A percentile compares a stretch with the other conserved stretches of the same genome.
Conservation (phyloP, 73 alveolate species). For the Blepharisma stoltei region DNA sequence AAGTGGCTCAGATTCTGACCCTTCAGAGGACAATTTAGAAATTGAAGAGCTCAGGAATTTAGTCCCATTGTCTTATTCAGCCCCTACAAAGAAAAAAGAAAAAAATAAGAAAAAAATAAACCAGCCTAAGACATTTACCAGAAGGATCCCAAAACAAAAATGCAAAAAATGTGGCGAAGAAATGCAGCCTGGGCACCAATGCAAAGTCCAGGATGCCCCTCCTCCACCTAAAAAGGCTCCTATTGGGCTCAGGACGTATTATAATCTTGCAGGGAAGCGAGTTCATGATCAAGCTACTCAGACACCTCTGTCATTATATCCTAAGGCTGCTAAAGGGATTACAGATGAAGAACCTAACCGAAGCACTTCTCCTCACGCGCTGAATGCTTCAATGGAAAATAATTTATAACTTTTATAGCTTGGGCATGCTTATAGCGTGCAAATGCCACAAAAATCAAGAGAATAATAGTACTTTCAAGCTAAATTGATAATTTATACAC, state of each 20-base stretch:
- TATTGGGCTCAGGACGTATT: constrained; percentile 1
- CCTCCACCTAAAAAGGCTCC: constrained; percentile 6
- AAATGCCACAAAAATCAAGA: too few species aligned
- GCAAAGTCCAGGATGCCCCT: background rate
- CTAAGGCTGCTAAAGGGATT: background rate
- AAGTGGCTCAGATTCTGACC: constrained; percentile 83
- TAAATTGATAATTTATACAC: too few species aligned
- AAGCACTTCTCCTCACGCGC: too few species aligned
- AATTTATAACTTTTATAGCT: too few species aligned
- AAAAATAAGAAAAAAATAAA: background rate
- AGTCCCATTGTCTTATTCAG: constrained; percentile 47
- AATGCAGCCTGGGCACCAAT: background rate
- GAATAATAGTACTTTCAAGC: too few species aligned
- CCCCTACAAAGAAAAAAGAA: background rate
- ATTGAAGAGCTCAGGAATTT: constrained; percentile 76
- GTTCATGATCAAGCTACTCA: constrained; percentile 29
- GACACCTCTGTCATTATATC: constrained; percentile 4
- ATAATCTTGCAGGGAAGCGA: constrained; percentile 23
- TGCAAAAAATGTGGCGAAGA: constrained; percentile 24
- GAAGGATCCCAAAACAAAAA: background rate
- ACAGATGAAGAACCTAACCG: too few species aligned
- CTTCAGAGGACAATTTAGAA: constrained; percentile 85
- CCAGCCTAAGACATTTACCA: background rate
- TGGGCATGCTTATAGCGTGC: too few species aligned
- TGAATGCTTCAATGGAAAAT: too few species aligned